Evolutionary conservation across 2,329 filamentous ascomycete species (phyloP), one percentile per base, ranked within the genome.

Genomic region (Didymosphaeria variabile): DNA sequence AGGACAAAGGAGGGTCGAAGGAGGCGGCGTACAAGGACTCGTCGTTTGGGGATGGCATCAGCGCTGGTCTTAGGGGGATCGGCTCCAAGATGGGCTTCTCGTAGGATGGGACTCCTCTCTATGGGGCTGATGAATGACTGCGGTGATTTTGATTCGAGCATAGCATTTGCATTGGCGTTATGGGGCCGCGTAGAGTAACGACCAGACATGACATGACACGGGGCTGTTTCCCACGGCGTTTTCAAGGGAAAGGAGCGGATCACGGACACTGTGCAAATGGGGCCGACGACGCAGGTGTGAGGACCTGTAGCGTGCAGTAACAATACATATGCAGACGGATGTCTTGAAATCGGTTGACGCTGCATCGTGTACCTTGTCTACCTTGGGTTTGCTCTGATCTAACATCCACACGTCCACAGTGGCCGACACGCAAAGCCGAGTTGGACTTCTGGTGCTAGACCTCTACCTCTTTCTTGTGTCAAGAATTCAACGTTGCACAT

Each of bases 1-100:
- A 58, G 15, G 68, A 74, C 5, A 78, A 75, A 62, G 56, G 60
- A 8, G 38, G 59, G 12, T 55, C 26, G 8, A 65, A 70, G 12
- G 68, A 70, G 49, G 54, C 57, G 19, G 68, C 70, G 57, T 55
- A 57, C 23, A 52, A 61, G 17, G 36, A 58, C n/a, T 58, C 55
- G 21, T 23, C n/a, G 8, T 58, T 66, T 51, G 64, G 67, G 19
- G 69, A 71, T 7, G 65, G 70, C 19, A 56, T 77, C 7, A 63
- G 72, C 19, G 69, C 70, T 8, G 69, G 69, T 29, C 57, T 77
- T 55, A 67, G 72, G 19, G 69, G 71, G 17, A 31, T 77, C 7
- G 72, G 72, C 5, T 68, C 67, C 0, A 74, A 72, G 59, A 72
- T 77, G 49, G 73, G 73, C 2, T 71, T 75, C 53, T 59, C 58